Conservation (phyloP, 495 filamentous ascomycete species). For the Talaromyces thailandensis region DNA sequence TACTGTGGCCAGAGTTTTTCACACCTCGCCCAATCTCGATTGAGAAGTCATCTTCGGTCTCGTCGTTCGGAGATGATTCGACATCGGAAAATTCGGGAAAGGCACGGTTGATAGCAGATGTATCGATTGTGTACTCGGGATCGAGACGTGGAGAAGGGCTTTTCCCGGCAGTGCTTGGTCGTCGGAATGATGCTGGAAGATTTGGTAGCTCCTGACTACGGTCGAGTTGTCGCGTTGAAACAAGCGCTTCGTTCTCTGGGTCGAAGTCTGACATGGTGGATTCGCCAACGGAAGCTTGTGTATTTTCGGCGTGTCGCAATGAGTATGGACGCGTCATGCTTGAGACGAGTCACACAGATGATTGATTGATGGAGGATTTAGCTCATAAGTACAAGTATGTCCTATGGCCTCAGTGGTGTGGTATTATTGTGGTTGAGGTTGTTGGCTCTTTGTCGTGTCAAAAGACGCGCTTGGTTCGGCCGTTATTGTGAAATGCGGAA, state of each 20-base stretch:
- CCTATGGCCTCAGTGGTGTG: neutral
- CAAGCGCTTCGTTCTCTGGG: conserved; percentile 42
- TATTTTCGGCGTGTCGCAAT: neutral
- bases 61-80: conserved; percentile 31
- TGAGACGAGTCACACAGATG: neutral
- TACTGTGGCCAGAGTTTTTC: conserved; percentile 20
- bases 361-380: neutral
- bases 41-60: conserved; percentile 25
- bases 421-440: neutral
- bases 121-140: conserved; percentile 47
- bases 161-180: conserved; percentile 14
- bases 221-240: conserved; percentile 39
- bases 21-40: conserved; percentile 37
- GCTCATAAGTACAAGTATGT: neutral
- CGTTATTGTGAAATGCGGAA: neutral
- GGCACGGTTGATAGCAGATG: conserved; percentile 50
- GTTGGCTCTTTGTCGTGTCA: neutral
- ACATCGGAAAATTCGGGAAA: conserved; percentile 53
- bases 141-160: conserved; percentile 17
- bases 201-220: conserved; percentile 24
- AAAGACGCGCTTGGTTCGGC: neutral
- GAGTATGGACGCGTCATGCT: neutral
- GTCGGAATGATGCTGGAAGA: conserved; percentile 21
- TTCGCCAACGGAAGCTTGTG: conserved; percentile 10
- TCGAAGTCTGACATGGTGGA: conserved; percentile 39